Base-by-base conservation (phyloP, 371 early-diverging fungal genomes). In the Rhizopus stolonifer region DNA sequence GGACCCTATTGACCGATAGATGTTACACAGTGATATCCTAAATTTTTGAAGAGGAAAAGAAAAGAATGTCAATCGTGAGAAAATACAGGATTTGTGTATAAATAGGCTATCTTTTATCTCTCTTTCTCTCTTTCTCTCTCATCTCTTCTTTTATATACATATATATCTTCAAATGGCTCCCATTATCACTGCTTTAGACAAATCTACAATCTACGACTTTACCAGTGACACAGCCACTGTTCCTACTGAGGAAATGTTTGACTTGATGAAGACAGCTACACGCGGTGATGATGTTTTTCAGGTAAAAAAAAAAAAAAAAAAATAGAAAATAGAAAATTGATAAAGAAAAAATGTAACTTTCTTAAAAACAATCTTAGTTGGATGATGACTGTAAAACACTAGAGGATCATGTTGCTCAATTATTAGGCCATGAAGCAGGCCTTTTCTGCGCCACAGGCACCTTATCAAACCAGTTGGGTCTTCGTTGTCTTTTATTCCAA, bases 251-350 rank as follows among this genome's bases (percentile, higher is more conserved):
- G 87, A 75, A 13, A 95, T 96, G 95, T 83, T 86, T 54, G 74
- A 82, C 6, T 79, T 83, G 15, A 93, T 95, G 93, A 70, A 81
- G 44, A 32, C 58, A 7, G 86, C 92, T 2, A 74, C 80, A 0
- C 82, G 88, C 14, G 93, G 93, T 13, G 96, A 95, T 65, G 94
- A 95, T 71, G 94, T 95, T 4, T 91, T 80, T 52, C 79, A 74
- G 31, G 91, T 85, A 67, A 62, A 23, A 22, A 29, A n/a, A n/a
- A n/a, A n/a, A n/a, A n/a, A n/a, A n/a, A n/a, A n/a, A n/a, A n/a
- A n/a, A n/a, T n/a, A n/a, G n/a, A n/a, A n/a, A n/a, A n/a, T n/a
- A n/a, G n/a, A n/a, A n/a, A n/a, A n/a, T n/a, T n/a, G n/a, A n/a
- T n/a, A n/a, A n/a, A n/a, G n/a, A n/a, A n/a, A n/a, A n/a, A n/a